phyloP scores from a whole-genome alignment of 768 basidiomycete genomes.

The Pisolithus sp. region DNA sequence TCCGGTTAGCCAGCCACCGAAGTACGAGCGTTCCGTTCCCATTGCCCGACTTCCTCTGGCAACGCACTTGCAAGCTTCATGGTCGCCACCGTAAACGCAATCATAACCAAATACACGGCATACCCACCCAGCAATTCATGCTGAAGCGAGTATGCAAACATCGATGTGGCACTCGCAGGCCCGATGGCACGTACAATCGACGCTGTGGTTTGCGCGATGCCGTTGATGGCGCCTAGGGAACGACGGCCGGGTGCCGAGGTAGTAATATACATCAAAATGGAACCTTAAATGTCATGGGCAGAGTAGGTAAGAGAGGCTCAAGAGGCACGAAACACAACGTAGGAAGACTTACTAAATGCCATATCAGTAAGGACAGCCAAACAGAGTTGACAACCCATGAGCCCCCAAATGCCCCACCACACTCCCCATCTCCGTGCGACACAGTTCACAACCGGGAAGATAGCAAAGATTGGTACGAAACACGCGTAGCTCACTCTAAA shows the following conservation, averaged over 20 bases:
- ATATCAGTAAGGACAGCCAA: not conserved
- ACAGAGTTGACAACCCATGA: not conserved
- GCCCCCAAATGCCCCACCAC: not conserved
- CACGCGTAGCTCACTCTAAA: slow-evolving; percentile 10
- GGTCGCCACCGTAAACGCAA: not conserved
- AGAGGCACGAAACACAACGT: too few relatives aligned
- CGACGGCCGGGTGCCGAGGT: slow-evolving; percentile 61
- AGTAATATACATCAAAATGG: slow-evolving; percentile 64
- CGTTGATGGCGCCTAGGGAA: slow-evolving; percentile 69
- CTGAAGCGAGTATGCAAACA: slow-evolving; percentile 21
- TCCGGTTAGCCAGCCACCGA: not conserved
- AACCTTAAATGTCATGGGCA: slow-evolving; percentile 32
- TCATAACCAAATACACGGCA: slow-evolving; percentile 17
- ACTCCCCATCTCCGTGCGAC: not conserved
- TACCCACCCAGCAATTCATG: slow-evolving; percentile 21
- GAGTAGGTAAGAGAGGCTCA: not conserved
- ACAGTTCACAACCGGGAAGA: slow-evolving; percentile 26
- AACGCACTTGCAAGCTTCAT: not conserved
- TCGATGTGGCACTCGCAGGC: slow-evolving; percentile 21
- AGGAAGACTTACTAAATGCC: not conserved
- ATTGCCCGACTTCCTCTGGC: not conserved
- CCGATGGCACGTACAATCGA: slow-evolving; percentile 25
- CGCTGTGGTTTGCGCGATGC: slow-evolving; percentile 31
- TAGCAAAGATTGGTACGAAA: slow-evolving; percentile 11
- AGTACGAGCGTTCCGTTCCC: not conserved